These are phyloP conservation scores for Avena eriantha DNA, from an alignment of 176 grass and related monocot species.

Conservation along the genomic window DNA sequence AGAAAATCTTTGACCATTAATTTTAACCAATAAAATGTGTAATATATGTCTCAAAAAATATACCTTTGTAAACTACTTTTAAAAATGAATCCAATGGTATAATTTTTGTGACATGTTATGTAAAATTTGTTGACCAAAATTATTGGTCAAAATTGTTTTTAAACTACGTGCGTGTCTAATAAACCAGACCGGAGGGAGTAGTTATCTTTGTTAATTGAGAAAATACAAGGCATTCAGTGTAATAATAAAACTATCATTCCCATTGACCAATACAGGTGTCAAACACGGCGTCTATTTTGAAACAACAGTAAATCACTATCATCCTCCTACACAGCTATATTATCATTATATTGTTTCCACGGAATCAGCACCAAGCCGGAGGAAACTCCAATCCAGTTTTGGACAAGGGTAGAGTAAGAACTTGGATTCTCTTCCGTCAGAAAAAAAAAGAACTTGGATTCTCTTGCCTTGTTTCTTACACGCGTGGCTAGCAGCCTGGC, in stretches of 20 bases:
- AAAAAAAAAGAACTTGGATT: not conserved
- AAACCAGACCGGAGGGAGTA: too few species aligned
- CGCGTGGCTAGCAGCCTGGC: not conserved
- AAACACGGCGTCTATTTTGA: not conserved
- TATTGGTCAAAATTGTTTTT: too few species aligned
- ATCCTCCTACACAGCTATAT: not conserved
- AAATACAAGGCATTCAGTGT: not conserved
- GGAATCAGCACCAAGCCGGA: constrained; percentile 2
- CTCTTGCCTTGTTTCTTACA: constrained; percentile 7
- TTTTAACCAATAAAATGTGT: too few species aligned
- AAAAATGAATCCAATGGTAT: too few species aligned
- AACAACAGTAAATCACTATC: not conserved
- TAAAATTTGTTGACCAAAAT: too few species aligned
- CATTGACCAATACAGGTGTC: not conserved
- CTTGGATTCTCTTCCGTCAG: not conserved
- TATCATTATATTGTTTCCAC: not conserved
- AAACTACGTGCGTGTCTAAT: too few species aligned
- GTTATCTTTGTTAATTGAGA: not conserved
- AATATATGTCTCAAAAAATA: too few species aligned
- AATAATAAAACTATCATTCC: not conserved
- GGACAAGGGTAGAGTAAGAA: not conserved
- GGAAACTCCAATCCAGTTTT: constrained; percentile 4
- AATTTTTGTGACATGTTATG: too few species aligned
- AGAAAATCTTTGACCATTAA: too few species aligned
- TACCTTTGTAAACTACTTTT: too few species aligned